phyloP scores from a whole-genome alignment of 371 early-diverging fungal genomes.

The Circinella minor region DNA sequence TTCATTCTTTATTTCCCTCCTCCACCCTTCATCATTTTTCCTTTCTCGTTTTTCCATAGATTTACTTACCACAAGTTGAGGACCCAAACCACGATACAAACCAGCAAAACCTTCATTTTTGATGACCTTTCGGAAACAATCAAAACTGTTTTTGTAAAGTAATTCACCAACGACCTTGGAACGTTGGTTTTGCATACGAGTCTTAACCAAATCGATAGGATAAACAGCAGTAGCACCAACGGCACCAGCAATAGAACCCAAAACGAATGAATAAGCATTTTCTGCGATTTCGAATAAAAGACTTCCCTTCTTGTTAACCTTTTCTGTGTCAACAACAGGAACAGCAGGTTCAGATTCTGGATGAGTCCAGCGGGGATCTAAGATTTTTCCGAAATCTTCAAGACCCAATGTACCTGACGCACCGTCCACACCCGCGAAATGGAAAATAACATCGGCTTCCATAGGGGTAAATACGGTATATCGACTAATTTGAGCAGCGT shows the following conservation, averaged over 20 bases:
- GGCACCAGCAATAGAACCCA: slow-evolving; percentile 95
- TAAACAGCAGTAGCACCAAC: slow-evolving; percentile 95
- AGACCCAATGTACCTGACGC: slow-evolving; percentile 57
- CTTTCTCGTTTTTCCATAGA: neutral
- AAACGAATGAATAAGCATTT: slow-evolving; percentile 71
- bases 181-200: slow-evolving; percentile 98
- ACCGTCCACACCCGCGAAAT: slow-evolving; percentile 70
- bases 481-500: slow-evolving; percentile 63
- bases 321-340: slow-evolving; percentile 12
- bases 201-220: slow-evolving; percentile 98
- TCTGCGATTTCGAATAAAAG: slow-evolving; percentile 46
- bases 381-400: slow-evolving; percentile 65
- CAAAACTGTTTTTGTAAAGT: slow-evolving; percentile 91
- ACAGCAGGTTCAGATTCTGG: slow-evolving; percentile 24
- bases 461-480: slow-evolving; percentile 80
- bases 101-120: slow-evolving; percentile 92
- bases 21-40: too few relatives aligned
- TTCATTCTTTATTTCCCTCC: too few relatives aligned
- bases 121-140: slow-evolving; percentile 94
- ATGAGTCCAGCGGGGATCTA: slow-evolving; percentile 70
- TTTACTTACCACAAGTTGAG: slow-evolving; percentile 87
- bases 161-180: slow-evolving; percentile 90
- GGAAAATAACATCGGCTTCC: slow-evolving; percentile 85
- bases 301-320: slow-evolving; percentile 29
- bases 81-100: slow-evolving; percentile 95